Conservation (phyloP, 2,329 filamentous ascomycete genomes). For the Fusarium chlamydosporum region DNA sequence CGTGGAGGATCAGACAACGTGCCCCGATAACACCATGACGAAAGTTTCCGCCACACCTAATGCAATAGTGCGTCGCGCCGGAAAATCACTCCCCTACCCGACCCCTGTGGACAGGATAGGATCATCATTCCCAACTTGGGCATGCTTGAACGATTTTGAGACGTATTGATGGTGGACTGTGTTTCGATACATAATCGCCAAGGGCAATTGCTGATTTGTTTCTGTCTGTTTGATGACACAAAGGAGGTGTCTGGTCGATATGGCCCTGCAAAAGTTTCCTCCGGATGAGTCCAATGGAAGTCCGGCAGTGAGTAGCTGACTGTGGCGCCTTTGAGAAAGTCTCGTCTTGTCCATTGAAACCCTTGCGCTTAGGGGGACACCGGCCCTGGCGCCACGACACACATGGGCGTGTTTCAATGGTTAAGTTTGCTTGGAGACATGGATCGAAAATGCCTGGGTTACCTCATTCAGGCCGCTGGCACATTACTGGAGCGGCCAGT, state of each 20-base stretch:
- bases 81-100: constrained; percentile 21
- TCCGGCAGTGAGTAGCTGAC: constrained; percentile 15
- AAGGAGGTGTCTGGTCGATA: constrained; percentile 25
- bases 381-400: constrained; percentile 34
- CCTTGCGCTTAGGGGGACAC: constrained; percentile 16
- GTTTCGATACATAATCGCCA: constrained; percentile 9
- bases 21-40: constrained; percentile 40
- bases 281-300: constrained; percentile 19
- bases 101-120: constrained; percentile 24
- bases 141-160: constrained; percentile 19
- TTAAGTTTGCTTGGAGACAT: constrained; percentile 8
- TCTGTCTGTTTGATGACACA: constrained; percentile 20
- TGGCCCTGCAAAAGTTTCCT: constrained; percentile 17
- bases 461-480: constrained; percentile 36
- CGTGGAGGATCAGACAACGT: constrained; percentile 38
- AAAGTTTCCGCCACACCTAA: constrained; percentile 41
- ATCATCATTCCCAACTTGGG: constrained; percentile 21
- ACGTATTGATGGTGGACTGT: constrained; percentile 28
- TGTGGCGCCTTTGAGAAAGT: constrained; percentile 33
- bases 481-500: constrained; percentile 24
- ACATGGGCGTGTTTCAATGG: constrained; percentile 40
- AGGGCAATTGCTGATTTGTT: constrained; percentile 18
- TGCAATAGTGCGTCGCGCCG: constrained; percentile 27
- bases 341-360: constrained; percentile 9
- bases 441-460: constrained; percentile 23